Percentiles rank a stretch among this genome's conserved stretches.
Evolutionary conservation across 352 stramenopile genomes (phyloP).

Genomic region (Pythium utonaiense): DNA sequence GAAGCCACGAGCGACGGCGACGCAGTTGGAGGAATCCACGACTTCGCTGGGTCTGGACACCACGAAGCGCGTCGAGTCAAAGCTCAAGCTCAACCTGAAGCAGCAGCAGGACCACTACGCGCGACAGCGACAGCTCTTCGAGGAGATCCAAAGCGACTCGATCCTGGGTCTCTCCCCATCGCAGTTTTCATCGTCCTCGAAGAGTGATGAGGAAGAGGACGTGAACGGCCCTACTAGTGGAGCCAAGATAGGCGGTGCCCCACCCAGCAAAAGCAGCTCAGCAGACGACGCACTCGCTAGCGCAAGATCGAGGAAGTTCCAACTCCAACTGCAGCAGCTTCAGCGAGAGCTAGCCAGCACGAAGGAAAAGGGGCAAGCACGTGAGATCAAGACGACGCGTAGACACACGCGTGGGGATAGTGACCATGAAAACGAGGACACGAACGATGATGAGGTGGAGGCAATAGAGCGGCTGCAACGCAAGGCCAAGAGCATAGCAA

Average conservation of each 20-base stretch:
- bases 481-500: conserved; percentile 20
- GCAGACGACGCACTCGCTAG: neutral
- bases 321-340: conserved; percentile 14
- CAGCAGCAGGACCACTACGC: conserved; percentile 63
- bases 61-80: conserved; percentile 40
- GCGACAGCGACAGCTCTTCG: conserved; percentile 52
- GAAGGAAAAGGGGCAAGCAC: neutral
- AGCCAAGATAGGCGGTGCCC: neutral
- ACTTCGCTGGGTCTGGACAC: conserved; percentile 8
- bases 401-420: neutral
- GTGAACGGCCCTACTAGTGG: neutral
- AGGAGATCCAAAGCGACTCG: conserved; percentile 37
- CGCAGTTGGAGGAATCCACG: neutral
- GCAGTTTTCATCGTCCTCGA: conserved; percentile 19
- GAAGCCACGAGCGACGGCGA: conserved; percentile 10
- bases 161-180: conserved; percentile 16
- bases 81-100: conserved; percentile 49
- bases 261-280: neutral
- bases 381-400: neutral
- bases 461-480: conserved; percentile 18
- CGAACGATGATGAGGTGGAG: neutral
- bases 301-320: conserved; percentile 2
- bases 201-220: conserved; percentile 16
- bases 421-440: neutral
- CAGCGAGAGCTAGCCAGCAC: neutral